phyloP scores from a whole-genome alignment of 2,329 filamentous ascomycete genomes.

The Stagonosporopsis cucurbitacearum region DNA sequence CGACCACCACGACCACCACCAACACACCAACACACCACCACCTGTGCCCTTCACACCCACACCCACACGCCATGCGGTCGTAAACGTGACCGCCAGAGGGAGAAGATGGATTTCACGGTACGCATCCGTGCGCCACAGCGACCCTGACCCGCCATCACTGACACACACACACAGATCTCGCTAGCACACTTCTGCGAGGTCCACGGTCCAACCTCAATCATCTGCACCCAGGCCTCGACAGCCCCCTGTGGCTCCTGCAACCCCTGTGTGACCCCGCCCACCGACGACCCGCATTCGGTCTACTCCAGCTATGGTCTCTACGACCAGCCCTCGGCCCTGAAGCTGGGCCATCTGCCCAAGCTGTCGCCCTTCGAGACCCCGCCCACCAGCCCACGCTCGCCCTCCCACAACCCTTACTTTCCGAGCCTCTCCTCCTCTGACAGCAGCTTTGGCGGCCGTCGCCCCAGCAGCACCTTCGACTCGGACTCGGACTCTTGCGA shows the following conservation, averaged over 20 bases:
- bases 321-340: conserved; percentile 41
- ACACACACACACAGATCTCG: conserved; percentile 57
- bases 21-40: too few relatives aligned
- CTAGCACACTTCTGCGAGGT: conserved; percentile 69
- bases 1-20: conserved; percentile 7
- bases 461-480: conserved; percentile 48
- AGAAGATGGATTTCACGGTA: conserved; percentile 52
- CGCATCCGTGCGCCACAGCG: conserved; percentile 7
- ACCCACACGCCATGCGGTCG: conserved; percentile 39
- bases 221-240: conserved; percentile 65
- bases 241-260: conserved; percentile 62
- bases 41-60: too few relatives aligned
- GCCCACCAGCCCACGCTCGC: conserved; percentile 50
- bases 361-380: conserved; percentile 51
- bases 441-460: conserved; percentile 39
- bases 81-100: conserved; percentile 35
- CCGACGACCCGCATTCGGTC: conserved; percentile 44
- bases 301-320: conserved; percentile 45
- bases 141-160: conserved; percentile 20
- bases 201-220: conserved; percentile 67
- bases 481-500: conserved; percentile 62
- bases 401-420: conserved; percentile 59
- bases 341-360: conserved; percentile 42
- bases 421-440: conserved; percentile 45
- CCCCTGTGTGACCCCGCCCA: conserved; percentile 52